These are phyloP conservation scores for Colletotrichum agaves DNA, from an alignment of 2,329 filamentous ascomycete species.

Conservation along the genomic window DNA sequence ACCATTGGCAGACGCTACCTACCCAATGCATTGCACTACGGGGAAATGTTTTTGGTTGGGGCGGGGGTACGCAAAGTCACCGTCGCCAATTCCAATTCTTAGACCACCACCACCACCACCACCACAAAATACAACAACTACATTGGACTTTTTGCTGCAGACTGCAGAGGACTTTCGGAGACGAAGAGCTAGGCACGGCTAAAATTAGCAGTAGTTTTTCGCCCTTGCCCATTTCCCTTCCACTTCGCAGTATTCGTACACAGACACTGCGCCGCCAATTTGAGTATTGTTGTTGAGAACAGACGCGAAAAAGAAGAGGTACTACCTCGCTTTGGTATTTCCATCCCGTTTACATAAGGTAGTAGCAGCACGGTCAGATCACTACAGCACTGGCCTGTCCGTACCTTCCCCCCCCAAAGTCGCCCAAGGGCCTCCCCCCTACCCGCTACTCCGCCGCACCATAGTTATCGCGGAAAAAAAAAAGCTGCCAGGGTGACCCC, in stretches of 20 bases:
- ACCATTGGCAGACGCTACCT: background rate
- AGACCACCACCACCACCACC: background rate
- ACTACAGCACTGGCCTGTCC: conserved; percentile 20
- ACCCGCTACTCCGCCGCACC: conserved; percentile 35
- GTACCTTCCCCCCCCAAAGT: background rate
- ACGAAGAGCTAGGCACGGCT: background rate
- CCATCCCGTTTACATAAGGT: too few relatives aligned
- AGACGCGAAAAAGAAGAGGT: background rate
- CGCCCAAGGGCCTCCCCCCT: conserved; percentile 18
- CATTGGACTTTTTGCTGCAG: conserved; percentile 21
- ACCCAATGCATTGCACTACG: background rate
- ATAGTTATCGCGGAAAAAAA: conserved; percentile 39
- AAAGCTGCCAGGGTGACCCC: conserved; percentile 38
- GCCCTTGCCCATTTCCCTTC: background rate
- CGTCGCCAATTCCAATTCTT: background rate
- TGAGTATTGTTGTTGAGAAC: background rate
- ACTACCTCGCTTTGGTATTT: background rate
- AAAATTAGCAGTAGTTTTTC: conserved; percentile 18
- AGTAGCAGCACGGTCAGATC: background rate
- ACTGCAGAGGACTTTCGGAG: background rate
- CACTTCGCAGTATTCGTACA: background rate
- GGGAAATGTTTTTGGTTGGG: conserved; percentile 6
- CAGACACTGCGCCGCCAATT: conserved; percentile 14
- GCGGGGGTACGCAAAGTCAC: conserved; percentile 1
- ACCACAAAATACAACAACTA: background rate